Evolutionary conservation across 495 filamentous ascomycete species (phyloP).

Genomic region (Talaromyces wortmannii): DNA sequence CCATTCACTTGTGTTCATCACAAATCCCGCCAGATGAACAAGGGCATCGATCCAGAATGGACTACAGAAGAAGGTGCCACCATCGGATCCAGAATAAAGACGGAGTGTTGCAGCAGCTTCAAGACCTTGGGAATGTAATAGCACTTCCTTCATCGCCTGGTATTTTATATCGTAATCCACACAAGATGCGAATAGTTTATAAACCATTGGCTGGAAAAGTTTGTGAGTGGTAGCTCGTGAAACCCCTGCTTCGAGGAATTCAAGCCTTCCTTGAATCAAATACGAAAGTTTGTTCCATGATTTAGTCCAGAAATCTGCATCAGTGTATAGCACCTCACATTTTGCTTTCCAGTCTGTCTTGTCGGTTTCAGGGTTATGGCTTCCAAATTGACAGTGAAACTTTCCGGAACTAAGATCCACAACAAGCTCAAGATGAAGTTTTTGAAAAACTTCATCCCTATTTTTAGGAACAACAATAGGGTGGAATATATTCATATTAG

Average conservation of each 20-base stretch:
- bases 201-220: constrained; percentile 45
- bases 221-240: constrained; percentile 38
- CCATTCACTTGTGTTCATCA: constrained; percentile 44
- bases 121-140: constrained; percentile 30
- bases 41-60: constrained; percentile 26
- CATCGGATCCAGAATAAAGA: constrained; percentile 33
- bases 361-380: background rate
- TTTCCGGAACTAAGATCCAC: background rate
- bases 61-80: constrained; percentile 18
- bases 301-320: background rate
- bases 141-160: constrained; percentile 15
- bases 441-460: constrained; percentile 12
- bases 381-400: background rate
- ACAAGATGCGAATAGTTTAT: constrained; percentile 18
- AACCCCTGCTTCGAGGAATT: constrained; percentile 6
- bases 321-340: background rate
- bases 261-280: background rate
- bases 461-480: constrained; percentile 27
- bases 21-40: constrained; percentile 26
- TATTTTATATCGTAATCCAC: constrained; percentile 23
- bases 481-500: constrained; percentile 35
- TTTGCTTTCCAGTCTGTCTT: background rate
- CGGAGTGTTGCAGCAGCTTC: constrained; percentile 22
- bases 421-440: background rate
- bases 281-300: background rate